Evolutionary conservation across 2,329 filamentous ascomycete genomes (phyloP), one percentile per base, ranked within the genome.

Genomic region (Pseudonectria buxi): DNA sequence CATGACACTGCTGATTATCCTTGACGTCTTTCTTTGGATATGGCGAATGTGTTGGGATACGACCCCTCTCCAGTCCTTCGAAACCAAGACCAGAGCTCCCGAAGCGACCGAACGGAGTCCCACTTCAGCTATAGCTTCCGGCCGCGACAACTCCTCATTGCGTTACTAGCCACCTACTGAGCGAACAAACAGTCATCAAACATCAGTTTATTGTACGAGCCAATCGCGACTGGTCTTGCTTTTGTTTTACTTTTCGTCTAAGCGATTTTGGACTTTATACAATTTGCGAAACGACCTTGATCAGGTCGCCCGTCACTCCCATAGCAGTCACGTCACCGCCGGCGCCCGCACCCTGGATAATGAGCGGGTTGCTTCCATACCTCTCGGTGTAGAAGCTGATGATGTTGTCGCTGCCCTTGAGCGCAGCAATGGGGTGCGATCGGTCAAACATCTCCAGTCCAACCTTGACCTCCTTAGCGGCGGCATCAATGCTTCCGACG

Each of bases 351-450:
- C 92, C 92, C 68, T 96, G 90, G 45, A 98, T 78, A 57, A 95
- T 95, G 44, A 98, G 71, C 28, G 92, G 89, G 63, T 90, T 94
- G 57, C 71, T 75, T 39, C 88, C 88, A 58, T 98, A 98, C 53
- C 92, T 76, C 72, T 94, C 84, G 6, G 92, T 98, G 66, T 95
- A 94, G 71, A 98, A 95, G 70, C 83, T 94, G 58, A 98, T 95
- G 59, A 98, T 94, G 69, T 98, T 98, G 61, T 96, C 92, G 62
- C 89, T 96, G 25, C 92, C 92, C 74, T 95, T 94, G 39, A 98
- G 72, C 31, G 85, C 83, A 11, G 92, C 92, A 65, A 98, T 95
- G 10, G 92, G 86, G 57, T 94, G 87, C 41, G 83, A 85, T 50
- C 78, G 78, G 48, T 94, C 88, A 51, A 88, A 89, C 65, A 83